Evolutionary conservation across 441 rosid genomes (phyloP).

Genomic region (Corymbia citriodora): DNA sequence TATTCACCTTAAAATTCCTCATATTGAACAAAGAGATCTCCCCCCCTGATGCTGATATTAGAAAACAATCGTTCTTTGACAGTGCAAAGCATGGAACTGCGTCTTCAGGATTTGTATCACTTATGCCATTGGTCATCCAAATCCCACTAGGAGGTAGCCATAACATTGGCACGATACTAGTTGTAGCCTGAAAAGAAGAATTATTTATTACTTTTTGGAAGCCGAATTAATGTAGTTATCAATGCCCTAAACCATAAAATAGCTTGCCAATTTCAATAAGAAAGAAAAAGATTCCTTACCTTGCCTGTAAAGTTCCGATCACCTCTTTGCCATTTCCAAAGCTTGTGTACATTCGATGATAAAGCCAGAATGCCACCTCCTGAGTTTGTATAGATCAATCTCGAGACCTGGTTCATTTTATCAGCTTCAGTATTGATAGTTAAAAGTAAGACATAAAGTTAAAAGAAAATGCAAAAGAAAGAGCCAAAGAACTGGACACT

Average conservation of each 20-base stretch:
- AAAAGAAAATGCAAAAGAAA: not conserved
- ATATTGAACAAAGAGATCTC: no score
- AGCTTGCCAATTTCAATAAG: not conserved
- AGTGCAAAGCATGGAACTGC: no score
- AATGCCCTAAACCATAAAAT: not conserved
- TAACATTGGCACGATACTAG: no score
- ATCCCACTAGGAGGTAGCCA: no score
- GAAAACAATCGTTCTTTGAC: no score
- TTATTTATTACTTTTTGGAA: no score
- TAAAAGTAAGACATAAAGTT: not conserved
- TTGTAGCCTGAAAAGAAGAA: no score
- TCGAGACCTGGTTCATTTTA: slow-evolving; percentile 43
- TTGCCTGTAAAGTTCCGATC: slow-evolving; percentile 41
- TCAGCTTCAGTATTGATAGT: not conserved
- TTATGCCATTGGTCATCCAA: no score
- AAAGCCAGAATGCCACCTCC: slow-evolving; percentile 62
- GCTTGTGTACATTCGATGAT: slow-evolving; percentile 77
- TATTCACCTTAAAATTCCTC: no score
- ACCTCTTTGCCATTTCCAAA: slow-evolving; percentile 77
- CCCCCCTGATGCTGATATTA: no score
- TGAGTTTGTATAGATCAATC: slow-evolving; percentile 67
- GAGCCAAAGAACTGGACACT: not conserved
- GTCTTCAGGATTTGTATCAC: no score
- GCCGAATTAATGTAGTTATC: not conserved
- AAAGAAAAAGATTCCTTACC: slow-evolving; percentile 19